Conservation (phyloP, 2,329 filamentous ascomycete species). For the Hypoxylon sp. region DNA sequence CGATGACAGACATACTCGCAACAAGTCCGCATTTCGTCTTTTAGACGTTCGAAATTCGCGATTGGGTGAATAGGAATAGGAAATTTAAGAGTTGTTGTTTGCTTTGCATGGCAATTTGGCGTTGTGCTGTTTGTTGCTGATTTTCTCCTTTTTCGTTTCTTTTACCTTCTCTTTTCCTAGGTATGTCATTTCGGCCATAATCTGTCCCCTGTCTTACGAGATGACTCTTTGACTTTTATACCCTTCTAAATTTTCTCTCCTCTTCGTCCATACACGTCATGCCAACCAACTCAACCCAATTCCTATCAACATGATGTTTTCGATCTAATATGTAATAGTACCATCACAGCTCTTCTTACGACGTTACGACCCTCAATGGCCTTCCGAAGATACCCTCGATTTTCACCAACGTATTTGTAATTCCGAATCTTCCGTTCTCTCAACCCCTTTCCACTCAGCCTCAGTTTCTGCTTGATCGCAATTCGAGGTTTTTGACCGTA, state of each 20-base stretch:
- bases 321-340: slow-evolving; percentile 28
- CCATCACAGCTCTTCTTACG: slow-evolving; percentile 46
- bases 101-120: slow-evolving; percentile 38
- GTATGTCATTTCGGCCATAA: slow-evolving; percentile 41
- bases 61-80: slow-evolving; percentile 15
- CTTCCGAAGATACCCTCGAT: slow-evolving; percentile 56
- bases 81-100: slow-evolving; percentile 29
- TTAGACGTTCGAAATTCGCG: slow-evolving; percentile 27
- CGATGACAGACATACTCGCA: slow-evolving; percentile 20
- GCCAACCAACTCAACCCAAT: slow-evolving; percentile 1
- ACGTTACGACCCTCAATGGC: slow-evolving; percentile 56
- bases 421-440: slow-evolving; percentile 51
- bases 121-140: slow-evolving; percentile 37
- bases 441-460: slow-evolving; percentile 25
- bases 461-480: slow-evolving; percentile 29
- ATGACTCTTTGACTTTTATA: slow-evolving; percentile 34
- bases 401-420: slow-evolving; percentile 40
- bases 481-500: slow-evolving; percentile 21
- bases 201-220: slow-evolving; percentile 31
- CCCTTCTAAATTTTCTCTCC: neutral
- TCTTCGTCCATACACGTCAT: slow-evolving; percentile 3
- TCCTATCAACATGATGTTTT: slow-evolving; percentile 11
- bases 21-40: slow-evolving; percentile 39
- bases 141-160: slow-evolving; percentile 18
- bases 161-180: slow-evolving; percentile 24